Percentiles rank a stretch among this genome's conserved stretches.
These are phyloP conservation scores for Tulasnella sp. DNA, from an alignment of 768 basidiomycete species.

Conservation along the genomic window DNA sequence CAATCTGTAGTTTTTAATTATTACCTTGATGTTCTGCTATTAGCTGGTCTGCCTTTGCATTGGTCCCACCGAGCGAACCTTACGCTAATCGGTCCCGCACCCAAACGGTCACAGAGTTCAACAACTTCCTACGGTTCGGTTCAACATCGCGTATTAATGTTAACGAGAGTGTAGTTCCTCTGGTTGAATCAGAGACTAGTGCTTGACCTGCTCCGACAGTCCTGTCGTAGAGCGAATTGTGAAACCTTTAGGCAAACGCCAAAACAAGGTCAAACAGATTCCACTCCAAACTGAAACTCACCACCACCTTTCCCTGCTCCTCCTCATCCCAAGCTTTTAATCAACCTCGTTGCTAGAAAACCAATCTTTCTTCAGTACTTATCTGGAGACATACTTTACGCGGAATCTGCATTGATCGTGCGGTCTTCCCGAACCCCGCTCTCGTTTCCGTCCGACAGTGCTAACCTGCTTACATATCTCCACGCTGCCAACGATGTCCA, in stretches of 20 bases:
- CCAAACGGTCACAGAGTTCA: too few species aligned
- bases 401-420: conserved; percentile 26
- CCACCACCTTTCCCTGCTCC: not conserved
- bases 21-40: too few species aligned
- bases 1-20: too few species aligned
- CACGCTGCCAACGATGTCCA: conserved; percentile 21
- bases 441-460: conserved; percentile 14
- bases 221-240: too few species aligned
- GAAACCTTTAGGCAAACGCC: not conserved
- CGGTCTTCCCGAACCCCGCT: conserved; percentile 26
- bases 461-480: conserved; percentile 21
- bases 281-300: not conserved
- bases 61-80: too few species aligned
- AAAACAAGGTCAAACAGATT: not conserved
- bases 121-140: too few species aligned
- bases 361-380: not conserved
- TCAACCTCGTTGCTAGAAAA: not conserved
- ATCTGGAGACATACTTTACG: not conserved
- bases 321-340: not conserved
- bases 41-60: too few species aligned
- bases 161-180: too few species aligned
- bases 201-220: too few species aligned
- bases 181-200: too few species aligned
- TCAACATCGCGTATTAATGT: too few species aligned
- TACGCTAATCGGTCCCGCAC: too few species aligned